Evolutionary conservation across 2,329 filamentous ascomycete genomes (phyloP).

Genomic region (Pseudopithomyces maydicus): DNA sequence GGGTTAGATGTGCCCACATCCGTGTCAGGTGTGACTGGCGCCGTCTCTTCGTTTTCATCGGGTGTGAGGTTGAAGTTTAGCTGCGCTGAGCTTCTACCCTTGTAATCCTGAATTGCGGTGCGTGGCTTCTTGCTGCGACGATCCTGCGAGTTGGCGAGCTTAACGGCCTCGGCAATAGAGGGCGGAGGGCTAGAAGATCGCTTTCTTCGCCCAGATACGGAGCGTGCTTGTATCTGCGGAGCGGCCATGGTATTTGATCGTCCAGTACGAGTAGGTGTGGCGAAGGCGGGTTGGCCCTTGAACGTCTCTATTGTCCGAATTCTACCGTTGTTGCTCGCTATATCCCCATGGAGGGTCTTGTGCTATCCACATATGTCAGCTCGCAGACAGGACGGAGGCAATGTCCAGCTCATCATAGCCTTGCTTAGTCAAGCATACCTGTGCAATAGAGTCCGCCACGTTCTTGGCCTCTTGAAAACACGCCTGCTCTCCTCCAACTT

Average conservation of each 20-base stretch:
- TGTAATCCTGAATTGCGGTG: slow-evolving; percentile 28
- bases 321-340: slow-evolving; percentile 54
- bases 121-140: slow-evolving; percentile 58
- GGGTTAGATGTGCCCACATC: slow-evolving; percentile 32
- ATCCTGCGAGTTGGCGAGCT: slow-evolving; percentile 54
- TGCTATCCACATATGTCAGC: slow-evolving; percentile 45
- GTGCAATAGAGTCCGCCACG: slow-evolving; percentile 56
- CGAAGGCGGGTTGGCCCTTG: slow-evolving; percentile 47
- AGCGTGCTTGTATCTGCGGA: slow-evolving; percentile 26
- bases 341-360: slow-evolving; percentile 49
- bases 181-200: slow-evolving; percentile 57
- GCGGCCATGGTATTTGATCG: slow-evolving; percentile 28
- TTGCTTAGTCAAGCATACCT: slow-evolving; percentile 51
- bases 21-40: slow-evolving; percentile 46
- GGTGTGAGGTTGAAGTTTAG: slow-evolving; percentile 31
- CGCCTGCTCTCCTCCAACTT: slow-evolving; percentile 66
- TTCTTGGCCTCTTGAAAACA: slow-evolving; percentile 68
- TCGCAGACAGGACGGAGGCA: background rate
- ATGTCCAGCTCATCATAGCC: slow-evolving; percentile 21
- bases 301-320: slow-evolving; percentile 48
- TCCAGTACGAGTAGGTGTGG: slow-evolving; percentile 45
- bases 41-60: slow-evolving; percentile 39
- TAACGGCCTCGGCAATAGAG: slow-evolving; percentile 60
- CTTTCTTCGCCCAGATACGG: slow-evolving; percentile 47
- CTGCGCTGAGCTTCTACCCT: slow-evolving; percentile 20